These are phyloP conservation scores for Prunus mume DNA, from an alignment of 306 rosid genomes.

Conservation along the genomic window DNA sequence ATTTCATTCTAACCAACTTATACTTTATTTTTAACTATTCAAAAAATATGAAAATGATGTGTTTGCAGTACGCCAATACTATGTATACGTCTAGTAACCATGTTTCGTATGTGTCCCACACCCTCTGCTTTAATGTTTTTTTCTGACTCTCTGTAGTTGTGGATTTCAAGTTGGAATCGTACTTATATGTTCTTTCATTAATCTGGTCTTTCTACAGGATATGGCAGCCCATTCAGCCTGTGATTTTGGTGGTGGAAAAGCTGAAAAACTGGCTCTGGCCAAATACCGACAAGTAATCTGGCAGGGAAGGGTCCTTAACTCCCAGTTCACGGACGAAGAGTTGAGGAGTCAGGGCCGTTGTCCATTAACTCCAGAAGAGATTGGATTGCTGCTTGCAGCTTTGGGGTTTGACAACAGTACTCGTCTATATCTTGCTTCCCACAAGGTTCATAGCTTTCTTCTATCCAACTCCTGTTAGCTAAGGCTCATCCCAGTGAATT, in stretches of 20 bases:
- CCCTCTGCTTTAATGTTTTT: neutral
- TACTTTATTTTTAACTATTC: neutral
- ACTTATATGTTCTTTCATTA: neutral
- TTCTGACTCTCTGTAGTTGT: neutral
- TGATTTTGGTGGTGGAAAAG: constrained; percentile 97
- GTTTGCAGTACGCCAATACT: neutral
- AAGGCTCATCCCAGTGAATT: constrained; percentile 8
- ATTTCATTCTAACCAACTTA: neutral
- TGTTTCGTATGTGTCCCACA: neutral
- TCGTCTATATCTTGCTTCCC: constrained; percentile 93
- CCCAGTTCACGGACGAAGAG: constrained; percentile 95
- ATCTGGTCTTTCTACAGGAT: constrained; percentile 47
- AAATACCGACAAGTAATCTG: constrained; percentile 88
- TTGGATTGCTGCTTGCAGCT: constrained; percentile 88
- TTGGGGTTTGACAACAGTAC: constrained; percentile 91
- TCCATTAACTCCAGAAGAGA: constrained; percentile 96
- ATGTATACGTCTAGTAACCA: neutral
- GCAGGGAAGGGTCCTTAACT: constrained; percentile 98
- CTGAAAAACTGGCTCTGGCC: constrained; percentile 85
- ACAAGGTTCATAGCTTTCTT: constrained; percentile 65
- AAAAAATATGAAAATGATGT: neutral
- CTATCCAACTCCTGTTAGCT: neutral
- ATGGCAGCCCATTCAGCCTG: constrained; percentile 99
- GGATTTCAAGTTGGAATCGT: neutral
- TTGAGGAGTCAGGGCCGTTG: constrained; percentile 96